Conservation (phyloP, 106 monocot species). For the Dioscorea alata region DNA sequence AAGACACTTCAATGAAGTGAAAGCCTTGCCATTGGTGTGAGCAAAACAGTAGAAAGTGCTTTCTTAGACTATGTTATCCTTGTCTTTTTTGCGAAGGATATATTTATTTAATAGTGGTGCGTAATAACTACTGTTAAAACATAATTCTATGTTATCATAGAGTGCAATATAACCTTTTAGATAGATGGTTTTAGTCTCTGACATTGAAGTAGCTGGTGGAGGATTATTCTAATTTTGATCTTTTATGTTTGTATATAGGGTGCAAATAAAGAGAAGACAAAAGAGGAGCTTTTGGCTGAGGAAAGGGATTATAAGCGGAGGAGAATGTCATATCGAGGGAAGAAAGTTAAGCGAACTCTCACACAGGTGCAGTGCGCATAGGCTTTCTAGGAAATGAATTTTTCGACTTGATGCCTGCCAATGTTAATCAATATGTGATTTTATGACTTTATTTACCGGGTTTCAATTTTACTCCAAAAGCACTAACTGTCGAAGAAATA, state of each 20-base stretch:
- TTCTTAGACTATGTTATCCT: too few relatives aligned
- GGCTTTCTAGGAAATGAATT: neutral
- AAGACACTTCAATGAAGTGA: too few relatives aligned
- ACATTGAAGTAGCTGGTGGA: too few relatives aligned
- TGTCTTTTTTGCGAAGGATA: neutral
- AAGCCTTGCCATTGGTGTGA: too few relatives aligned
- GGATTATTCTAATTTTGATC: neutral
- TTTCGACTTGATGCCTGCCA: neutral
- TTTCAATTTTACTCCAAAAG: neutral
- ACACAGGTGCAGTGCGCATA: constrained; percentile 63
- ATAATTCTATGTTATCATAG: neutral
- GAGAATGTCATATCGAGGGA: constrained; percentile 95
- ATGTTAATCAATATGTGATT: neutral
- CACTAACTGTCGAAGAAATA: neutral
- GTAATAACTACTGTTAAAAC: neutral
- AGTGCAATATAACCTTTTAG: neutral
- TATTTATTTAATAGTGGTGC: neutral
- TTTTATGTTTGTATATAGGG: constrained; percentile 24
- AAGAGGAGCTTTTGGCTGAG: constrained; percentile 90
- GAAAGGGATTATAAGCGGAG: constrained; percentile 98
- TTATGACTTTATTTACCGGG: neutral
- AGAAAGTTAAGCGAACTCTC: constrained; percentile 80
- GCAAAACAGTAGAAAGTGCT: too few relatives aligned
- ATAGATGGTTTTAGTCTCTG: too few relatives aligned
- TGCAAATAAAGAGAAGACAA: constrained; percentile 54